Conservation (phyloP, 2,329 filamentous ascomycete genomes). For the Pseudogymnoascus sp. region DNA sequence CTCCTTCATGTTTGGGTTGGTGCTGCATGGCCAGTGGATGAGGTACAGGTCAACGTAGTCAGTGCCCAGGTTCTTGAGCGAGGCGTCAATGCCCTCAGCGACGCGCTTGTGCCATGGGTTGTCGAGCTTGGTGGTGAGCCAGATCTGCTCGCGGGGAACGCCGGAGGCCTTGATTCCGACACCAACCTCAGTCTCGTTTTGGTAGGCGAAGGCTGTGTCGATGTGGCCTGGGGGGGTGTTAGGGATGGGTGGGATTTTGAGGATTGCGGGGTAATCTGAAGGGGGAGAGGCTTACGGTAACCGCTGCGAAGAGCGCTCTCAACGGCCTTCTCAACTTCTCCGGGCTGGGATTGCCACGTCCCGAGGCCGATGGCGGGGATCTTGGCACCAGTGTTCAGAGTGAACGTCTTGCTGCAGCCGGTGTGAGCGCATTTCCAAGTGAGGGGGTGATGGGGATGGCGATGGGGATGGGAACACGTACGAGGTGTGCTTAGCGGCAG, state of each 20-base stretch:
- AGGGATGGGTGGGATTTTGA: background rate
- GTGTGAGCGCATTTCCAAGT: slow-evolving; percentile 18
- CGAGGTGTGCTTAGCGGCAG: slow-evolving; percentile 12
- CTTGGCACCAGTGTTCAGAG: slow-evolving; percentile 67
- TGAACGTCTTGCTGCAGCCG: slow-evolving; percentile 44
- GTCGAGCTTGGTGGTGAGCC: slow-evolving; percentile 74
- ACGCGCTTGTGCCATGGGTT: slow-evolving; percentile 71
- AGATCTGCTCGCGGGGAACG: slow-evolving; percentile 58
- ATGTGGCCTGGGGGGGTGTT: slow-evolving; percentile 46
- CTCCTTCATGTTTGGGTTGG: slow-evolving; percentile 54
- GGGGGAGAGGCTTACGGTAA: slow-evolving; percentile 63
- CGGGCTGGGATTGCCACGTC: slow-evolving; percentile 67
- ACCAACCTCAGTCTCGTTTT: slow-evolving; percentile 65
- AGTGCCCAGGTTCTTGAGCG: slow-evolving; percentile 51
- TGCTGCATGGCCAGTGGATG: slow-evolving; percentile 64
- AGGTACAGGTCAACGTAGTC: slow-evolving; percentile 65
- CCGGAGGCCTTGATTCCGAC: slow-evolving; percentile 55
- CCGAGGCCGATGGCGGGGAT: slow-evolving; percentile 71
- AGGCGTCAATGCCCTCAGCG: slow-evolving; percentile 50
- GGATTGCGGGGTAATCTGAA: slow-evolving; percentile 9
- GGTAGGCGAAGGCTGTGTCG: slow-evolving; percentile 65
- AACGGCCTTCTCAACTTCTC: slow-evolving; percentile 62
- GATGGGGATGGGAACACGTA: slow-evolving; percentile 12
- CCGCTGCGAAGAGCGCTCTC: slow-evolving; percentile 58
- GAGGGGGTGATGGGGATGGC: background rate